Evolutionary conservation across 2,329 filamentous ascomycete genomes (phyloP), one percentile per base, ranked within the genome.

Genomic region (Calonectria honghensis): DNA sequence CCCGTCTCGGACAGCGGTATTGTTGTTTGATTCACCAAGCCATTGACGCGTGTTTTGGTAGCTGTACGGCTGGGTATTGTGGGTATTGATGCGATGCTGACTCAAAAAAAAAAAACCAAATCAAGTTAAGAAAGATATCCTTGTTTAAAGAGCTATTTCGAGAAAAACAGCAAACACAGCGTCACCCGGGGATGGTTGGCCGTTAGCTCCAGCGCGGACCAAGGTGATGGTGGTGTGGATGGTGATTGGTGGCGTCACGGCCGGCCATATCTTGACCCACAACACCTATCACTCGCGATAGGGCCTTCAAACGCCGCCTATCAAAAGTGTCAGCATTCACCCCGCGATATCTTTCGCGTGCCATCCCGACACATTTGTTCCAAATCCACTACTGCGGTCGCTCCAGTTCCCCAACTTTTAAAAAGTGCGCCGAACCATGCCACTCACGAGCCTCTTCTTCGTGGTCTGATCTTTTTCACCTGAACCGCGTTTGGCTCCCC

Each of bases 311-410:
- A 79, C 76, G 77, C 76, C 76, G 41, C 78, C 77, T 74, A 78
- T 78, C 68, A 78, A 48, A 20, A 3, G n/a, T 31, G 50, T n/a
- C 45, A 61, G 41, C 65, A 37, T 65, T 27, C 61, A 70, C 72
- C 75, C 75, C 69, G 71, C 73, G 76, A 74, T 79, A 77, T 78
- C 78, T 78, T 31, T 41, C 68, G 29, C 67, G 24, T 63, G 64
- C 4, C 16, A 71, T 70, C 52, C 72, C 72, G 51, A 29, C 27
- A 32, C n/a, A 32, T 50, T 48, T 54, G 68, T 27, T 31, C 51
- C 11, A 39, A 41, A 39, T 32, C 31, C n/a, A 32, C 24, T 54
- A 29, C 52, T 37, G 52, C 51, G 52, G 11, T 45, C n/a, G 48
- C 63, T n/a, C 66, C 24, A 29, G 51, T 50, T 70, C 64, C 73